Evolutionary conservation across 192 early-diverging fungal species (phyloP).

Genomic region (Coemansia sp.): DNA sequence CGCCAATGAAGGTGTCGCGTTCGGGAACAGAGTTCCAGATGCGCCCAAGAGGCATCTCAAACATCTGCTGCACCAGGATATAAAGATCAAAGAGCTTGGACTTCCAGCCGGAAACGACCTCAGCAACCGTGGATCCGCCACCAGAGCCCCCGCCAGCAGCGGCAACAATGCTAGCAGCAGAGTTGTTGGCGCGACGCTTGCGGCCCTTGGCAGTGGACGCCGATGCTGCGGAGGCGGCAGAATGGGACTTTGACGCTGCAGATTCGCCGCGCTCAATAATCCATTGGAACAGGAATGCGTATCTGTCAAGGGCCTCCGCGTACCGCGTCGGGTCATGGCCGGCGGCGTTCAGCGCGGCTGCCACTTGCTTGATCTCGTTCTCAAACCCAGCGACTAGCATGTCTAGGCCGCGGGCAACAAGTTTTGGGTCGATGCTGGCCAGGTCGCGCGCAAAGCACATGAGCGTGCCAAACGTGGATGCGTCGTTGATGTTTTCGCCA

Average conservation of each 20-base stretch:
- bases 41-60: conserved; percentile 62
- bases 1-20: conserved; percentile 54
- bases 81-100: conserved; percentile 48
- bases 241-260: conserved; percentile 43
- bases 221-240: conserved; percentile 2
- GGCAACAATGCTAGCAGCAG: not conserved
- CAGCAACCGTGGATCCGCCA: conserved; percentile 35
- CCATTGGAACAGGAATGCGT: conserved; percentile 86
- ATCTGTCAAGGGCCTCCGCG: conserved; percentile 72
- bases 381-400: conserved; percentile 73
- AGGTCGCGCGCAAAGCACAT: conserved; percentile 56
- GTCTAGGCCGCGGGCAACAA: conserved; percentile 65
- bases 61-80: conserved; percentile 33
- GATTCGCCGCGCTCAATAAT: conserved; percentile 69
- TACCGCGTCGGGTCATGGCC: conserved; percentile 73
- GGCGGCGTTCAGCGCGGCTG: conserved; percentile 63
- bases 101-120: conserved; percentile 47
- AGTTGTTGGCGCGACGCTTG: conserved; percentile 39
- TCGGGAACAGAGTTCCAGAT: conserved; percentile 60
- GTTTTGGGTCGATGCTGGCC: conserved; percentile 45
- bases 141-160: conserved; percentile 20
- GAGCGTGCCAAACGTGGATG: conserved; percentile 24
- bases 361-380: conserved; percentile 63
- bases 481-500: conserved; percentile 44
- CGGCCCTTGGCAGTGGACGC: conserved; percentile 23